phyloP scores from a whole-genome alignment of 1,139 yeast genomes.

The Nematodospora anomalae region DNA sequence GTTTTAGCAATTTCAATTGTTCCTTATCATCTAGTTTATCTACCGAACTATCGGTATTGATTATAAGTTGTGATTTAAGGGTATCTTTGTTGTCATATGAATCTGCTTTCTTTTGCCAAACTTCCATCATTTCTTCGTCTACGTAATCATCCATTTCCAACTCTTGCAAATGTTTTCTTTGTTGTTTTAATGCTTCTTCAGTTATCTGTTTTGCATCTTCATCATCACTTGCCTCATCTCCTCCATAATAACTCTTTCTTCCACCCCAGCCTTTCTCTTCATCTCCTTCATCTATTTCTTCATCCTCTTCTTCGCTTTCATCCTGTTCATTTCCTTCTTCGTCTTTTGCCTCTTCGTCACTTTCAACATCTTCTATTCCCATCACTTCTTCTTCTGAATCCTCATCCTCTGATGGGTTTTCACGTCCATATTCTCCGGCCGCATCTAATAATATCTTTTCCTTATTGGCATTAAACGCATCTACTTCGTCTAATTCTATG shows the following conservation, averaged over 20 bases:
- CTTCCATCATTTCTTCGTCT: conserved; percentile 79
- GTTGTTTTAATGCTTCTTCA: conserved; percentile 85
- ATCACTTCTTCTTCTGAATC: conserved; percentile 35
- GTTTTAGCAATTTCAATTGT: conserved; percentile 48
- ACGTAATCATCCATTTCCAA: conserved; percentile 79
- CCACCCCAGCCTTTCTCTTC: conserved; percentile 79
- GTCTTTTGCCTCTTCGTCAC: conserved; percentile 28
- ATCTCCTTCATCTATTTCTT: conserved; percentile 49
- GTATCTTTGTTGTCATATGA: conserved; percentile 28
- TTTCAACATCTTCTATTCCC: conserved; percentile 23
- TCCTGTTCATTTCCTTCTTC: conserved; percentile 36
- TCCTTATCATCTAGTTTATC: conserved; percentile 41
- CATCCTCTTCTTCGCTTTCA: conserved; percentile 41
- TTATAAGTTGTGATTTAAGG: conserved; percentile 20
- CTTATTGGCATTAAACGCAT: conserved; percentile 64
- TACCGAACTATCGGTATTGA: conserved; percentile 32
- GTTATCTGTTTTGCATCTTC: conserved; percentile 80
- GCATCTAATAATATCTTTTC: conserved; percentile 61
- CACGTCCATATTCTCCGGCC: conserved; percentile 47
- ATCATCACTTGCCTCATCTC: conserved; percentile 75
- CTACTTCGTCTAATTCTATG: conserved; percentile 63
- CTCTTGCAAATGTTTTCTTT: conserved; percentile 79
- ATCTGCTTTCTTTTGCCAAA: conserved; percentile 51
- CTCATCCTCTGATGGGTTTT: conserved; percentile 38
- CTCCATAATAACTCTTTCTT: conserved; percentile 72